Percentiles rank a stretch among this genome's conserved stretches.
Conservation (phyloP, 2,329 filamentous ascomycete genomes). For the Bipolaris sorokiniana region DNA sequence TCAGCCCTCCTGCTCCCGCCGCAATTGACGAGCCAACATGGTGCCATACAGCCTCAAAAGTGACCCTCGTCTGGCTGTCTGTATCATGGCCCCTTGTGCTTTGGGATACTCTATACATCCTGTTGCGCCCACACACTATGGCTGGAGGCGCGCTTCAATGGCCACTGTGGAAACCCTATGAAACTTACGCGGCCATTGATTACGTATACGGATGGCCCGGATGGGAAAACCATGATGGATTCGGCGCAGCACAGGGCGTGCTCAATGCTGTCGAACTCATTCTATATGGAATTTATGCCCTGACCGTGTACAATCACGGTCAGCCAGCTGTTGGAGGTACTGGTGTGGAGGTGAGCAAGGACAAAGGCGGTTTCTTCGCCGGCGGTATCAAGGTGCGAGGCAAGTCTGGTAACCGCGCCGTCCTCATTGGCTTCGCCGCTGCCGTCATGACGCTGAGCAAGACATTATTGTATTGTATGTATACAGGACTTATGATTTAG, state of each 20-base stretch:
- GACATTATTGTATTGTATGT: conserved; percentile 69
- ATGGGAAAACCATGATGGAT: conserved; percentile 70
- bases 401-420: conserved; percentile 59
- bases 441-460: conserved; percentile 71
- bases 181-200: conserved; percentile 79
- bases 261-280: conserved; percentile 72
- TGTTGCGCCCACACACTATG: conserved; percentile 82
- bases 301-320: conserved; percentile 56
- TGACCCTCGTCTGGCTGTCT: conserved; percentile 72
- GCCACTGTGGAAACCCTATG: conserved; percentile 78
- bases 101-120: conserved; percentile 82
- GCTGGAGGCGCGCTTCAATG: conserved; percentile 73
- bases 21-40: conserved; percentile 46
- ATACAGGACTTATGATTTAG: conserved; percentile 17
- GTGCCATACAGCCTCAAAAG: conserved; percentile 65
- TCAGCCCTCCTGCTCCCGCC: conserved; percentile 29
- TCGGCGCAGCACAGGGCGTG: conserved; percentile 74
- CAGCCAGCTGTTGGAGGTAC: conserved; percentile 41
- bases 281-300: conserved; percentile 69
- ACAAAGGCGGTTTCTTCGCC: conserved; percentile 53
- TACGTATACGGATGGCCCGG: conserved; percentile 81
- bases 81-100: conserved; percentile 77
- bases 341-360: conserved; percentile 49
- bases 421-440: conserved; percentile 64
- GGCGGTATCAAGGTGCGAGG: conserved; percentile 61